Conservation (phyloP, 2,329 filamentous ascomycete species). For the Scedosporium aurantiacum region DNA sequence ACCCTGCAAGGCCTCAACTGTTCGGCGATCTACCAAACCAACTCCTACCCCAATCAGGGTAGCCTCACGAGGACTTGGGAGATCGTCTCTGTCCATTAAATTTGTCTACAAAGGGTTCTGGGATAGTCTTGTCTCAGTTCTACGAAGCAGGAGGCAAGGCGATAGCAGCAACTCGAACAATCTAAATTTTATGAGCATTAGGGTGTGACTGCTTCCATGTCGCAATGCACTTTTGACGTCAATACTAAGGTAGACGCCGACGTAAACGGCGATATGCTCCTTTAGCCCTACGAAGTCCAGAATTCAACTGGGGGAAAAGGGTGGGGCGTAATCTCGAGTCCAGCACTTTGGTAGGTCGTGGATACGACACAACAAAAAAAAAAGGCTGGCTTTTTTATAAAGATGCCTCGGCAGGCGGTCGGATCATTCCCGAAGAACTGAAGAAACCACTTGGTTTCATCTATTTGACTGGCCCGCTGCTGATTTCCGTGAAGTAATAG, state of each 20-base stretch:
- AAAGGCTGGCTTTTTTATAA: background rate
- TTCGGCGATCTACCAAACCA: too few relatives aligned
- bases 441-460: background rate
- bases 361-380: too few relatives aligned
- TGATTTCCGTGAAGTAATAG: background rate
- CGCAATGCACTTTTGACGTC: background rate
- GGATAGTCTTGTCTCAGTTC: background rate
- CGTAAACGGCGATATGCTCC: background rate
- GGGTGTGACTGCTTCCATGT: background rate
- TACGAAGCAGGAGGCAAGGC: too few relatives aligned
- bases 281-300: background rate
- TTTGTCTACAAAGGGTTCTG: too few relatives aligned
- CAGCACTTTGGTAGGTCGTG: background rate
- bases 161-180: background rate
- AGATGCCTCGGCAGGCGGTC: background rate
- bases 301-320: background rate
- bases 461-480: background rate
- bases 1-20: too few relatives aligned
- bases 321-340: background rate
- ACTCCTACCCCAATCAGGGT: too few relatives aligned
- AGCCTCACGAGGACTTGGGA: too few relatives aligned
- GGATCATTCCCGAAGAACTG: background rate
- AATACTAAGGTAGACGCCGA: background rate
- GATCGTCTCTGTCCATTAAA: too few relatives aligned
- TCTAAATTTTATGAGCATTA: background rate